phyloP scores from a whole-genome alignment of 2,329 filamentous ascomycete genomes.

The Cercospora canescens region DNA sequence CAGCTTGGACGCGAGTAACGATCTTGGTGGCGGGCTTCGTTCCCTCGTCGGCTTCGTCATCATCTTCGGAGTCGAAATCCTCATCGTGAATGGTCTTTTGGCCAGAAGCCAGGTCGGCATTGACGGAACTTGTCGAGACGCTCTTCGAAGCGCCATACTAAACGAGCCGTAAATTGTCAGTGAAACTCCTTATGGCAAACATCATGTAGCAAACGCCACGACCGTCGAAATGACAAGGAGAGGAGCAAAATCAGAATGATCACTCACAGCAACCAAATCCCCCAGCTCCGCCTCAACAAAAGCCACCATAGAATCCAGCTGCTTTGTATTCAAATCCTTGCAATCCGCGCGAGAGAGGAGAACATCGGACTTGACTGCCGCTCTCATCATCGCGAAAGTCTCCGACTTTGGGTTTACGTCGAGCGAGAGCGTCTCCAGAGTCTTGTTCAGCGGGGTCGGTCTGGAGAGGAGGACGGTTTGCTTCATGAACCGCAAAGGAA shows the following conservation, averaged over 20 bases:
- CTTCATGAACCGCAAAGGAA: not conserved
- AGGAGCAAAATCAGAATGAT: not conserved
- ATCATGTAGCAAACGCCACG: no score
- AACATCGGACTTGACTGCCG: not conserved
- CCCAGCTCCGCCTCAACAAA: not conserved
- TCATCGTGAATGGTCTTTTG: no score
- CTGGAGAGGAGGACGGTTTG: not conserved
- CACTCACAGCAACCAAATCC: not conserved
- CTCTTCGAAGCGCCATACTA: no score
- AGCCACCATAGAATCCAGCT: not conserved
- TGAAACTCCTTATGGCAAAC: no score
- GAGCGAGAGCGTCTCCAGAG: not conserved
- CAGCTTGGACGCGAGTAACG: not conserved
- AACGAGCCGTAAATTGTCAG: no score
- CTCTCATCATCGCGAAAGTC: not conserved
- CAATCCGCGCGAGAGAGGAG: not conserved
- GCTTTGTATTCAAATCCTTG: not conserved
- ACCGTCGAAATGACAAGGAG: no score
- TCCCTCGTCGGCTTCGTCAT: not conserved
- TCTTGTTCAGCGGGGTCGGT: not conserved
- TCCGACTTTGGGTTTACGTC: not conserved
- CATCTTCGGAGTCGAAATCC: not conserved
- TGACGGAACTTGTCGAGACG: no score
- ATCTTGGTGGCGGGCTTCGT: not conserved
- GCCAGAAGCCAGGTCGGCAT: no score